These are phyloP conservation scores for Macrolepiota fuliginosa DNA, from an alignment of 768 basidiomycete species.

Conservation along the genomic window DNA sequence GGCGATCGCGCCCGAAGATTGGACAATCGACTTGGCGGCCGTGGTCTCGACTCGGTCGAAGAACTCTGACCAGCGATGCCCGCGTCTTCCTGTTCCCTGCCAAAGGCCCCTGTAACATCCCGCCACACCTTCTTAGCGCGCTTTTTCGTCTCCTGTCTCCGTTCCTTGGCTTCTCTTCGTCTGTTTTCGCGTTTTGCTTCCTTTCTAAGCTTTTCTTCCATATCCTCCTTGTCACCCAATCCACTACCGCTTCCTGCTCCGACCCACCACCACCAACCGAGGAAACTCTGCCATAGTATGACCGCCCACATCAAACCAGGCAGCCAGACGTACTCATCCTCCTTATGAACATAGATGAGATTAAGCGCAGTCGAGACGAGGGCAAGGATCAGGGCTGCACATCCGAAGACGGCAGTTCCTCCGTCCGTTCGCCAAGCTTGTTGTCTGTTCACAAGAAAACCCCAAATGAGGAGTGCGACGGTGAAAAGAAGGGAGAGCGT, in stretches of 20 bases:
- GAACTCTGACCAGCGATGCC: neutral
- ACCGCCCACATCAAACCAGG: constrained; percentile 88
- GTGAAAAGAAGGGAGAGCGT: constrained; percentile 96
- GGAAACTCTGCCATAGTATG: constrained; percentile 94
- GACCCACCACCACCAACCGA: constrained; percentile 99
- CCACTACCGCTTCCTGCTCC: constrained; percentile 82
- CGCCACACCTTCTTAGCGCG: constrained; percentile 57
- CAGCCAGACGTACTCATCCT: constrained; percentile 90
- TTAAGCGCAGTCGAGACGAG: constrained; percentile 81
- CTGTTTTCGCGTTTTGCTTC: constrained; percentile 55
- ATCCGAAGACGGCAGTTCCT: constrained; percentile 92
- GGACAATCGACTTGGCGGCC: neutral
- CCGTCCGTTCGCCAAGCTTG: constrained; percentile 97
- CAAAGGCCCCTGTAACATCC: constrained; percentile 55
- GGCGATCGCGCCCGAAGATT: constrained; percentile 9
- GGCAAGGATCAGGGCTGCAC: constrained; percentile 80
- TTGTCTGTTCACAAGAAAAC: constrained; percentile 81
- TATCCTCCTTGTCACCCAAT: constrained; percentile 44
- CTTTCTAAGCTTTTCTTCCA: constrained; percentile 59
- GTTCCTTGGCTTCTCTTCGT: constrained; percentile 43
- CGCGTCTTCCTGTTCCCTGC: constrained; percentile 9
- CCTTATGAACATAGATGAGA: constrained; percentile 79
- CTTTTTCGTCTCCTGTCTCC: constrained; percentile 46
- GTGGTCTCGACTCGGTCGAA: constrained; percentile 1
- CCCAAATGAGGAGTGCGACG: constrained; percentile 88